Percentiles rank a stretch among this genome's conserved stretches.
Conservation (phyloP, 257 asterid genomes). For the Solanum corneliomulleri region DNA sequence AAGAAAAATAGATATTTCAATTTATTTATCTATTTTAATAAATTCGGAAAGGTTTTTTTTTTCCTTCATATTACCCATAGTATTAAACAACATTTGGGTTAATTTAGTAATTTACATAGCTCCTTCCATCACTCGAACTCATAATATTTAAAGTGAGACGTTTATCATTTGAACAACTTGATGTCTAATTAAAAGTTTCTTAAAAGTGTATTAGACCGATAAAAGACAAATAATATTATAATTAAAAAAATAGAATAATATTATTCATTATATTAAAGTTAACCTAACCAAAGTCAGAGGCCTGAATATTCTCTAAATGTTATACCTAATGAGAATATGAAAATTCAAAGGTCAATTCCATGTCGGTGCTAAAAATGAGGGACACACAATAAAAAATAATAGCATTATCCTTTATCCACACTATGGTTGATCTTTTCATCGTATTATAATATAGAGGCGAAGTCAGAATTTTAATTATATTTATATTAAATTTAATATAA, state of each 20-base stretch:
- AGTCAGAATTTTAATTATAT: too few relatives aligned
- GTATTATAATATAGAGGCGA: too few relatives aligned
- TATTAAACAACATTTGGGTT: background rate
- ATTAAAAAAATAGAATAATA: too few relatives aligned
- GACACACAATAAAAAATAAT: background rate
- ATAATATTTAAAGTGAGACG: background rate
- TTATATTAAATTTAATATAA: too few relatives aligned
- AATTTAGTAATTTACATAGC: background rate
- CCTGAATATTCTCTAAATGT: background rate
- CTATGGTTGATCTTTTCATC: background rate
- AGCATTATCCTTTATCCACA: background rate
- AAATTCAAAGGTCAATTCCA: background rate
- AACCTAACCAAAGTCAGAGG: background rate
- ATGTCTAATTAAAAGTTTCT: background rate
- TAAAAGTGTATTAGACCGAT: background rate
- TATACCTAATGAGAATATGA: background rate
- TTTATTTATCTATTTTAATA: too few relatives aligned
- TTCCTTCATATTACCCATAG: background rate
- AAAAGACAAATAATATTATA: background rate
- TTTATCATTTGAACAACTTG: background rate
- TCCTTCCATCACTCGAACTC: background rate
- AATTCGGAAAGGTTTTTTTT: accelerated
- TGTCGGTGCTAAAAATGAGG: background rate
- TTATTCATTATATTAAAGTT: too few relatives aligned
- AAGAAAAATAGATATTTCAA: too few relatives aligned